Evolutionary conservation across 2,329 filamentous ascomycete species (phyloP), one percentile per base, ranked within the genome.

Genomic region (Parastagonospora avenae): DNA sequence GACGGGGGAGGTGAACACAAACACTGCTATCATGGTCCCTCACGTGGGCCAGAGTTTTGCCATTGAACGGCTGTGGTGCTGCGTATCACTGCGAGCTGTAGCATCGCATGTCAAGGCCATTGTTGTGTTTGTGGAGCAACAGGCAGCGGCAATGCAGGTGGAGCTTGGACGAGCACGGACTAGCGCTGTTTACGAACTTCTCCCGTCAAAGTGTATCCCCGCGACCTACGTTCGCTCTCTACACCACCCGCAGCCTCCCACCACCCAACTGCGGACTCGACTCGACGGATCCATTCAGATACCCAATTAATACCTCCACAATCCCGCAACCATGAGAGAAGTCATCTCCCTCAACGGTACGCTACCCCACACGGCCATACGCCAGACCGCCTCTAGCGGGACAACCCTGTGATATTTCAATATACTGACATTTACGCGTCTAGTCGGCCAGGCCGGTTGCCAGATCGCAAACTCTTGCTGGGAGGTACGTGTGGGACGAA

Each of bases 391-490:
- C 72, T 63, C 53, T 49, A 51, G 55, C 48, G 60, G 61, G 50
- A 59, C 59, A 58, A 55, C 45, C 59, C 43, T 42, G 57, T 45
- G 46, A 54, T 56, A 41, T 59, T 57, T 59, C 49, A 62, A 53
- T 51, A 70, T 79, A 70, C 84, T 89, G 76, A 89, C 81, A 62
- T 66, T 73, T 59, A 72, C 78, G 74, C 71, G 77, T 77, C 74
- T 79, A 99, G 94, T 99, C 85, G 94, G 94, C 82, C 94, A 99
- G 87, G 94, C 94, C 78, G 94, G 94, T 89, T 97, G 94, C 88
- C 94, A 99, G 80, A 99, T 99, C 76, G 94, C 93, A 82, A 99
- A 99, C 85, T 94, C 94, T 72, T 97, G 94, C 88, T 99, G 94
- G 94, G 94, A 99, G 92, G 94, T 99, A 83, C 83, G 91, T 83